A percentile compares a stretch with the other conserved stretches of the same genome.
These are phyloP conservation scores for Albifimbria verrucaria DNA, from an alignment of 2,329 filamentous ascomycete species.

Conservation along the genomic window DNA sequence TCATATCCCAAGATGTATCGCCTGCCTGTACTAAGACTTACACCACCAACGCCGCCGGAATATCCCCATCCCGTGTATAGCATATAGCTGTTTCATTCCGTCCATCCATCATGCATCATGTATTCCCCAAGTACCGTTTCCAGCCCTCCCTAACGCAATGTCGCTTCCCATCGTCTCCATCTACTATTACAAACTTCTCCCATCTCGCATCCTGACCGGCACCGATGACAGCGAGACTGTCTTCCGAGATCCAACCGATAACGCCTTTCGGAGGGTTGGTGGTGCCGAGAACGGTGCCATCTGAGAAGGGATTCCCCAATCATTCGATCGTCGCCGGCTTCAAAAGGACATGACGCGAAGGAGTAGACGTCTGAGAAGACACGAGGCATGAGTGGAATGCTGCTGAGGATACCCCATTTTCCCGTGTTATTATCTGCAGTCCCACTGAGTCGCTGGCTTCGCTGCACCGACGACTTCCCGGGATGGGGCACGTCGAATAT, in stretches of 20 bases:
- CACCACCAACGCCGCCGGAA: slow-evolving; percentile 16
- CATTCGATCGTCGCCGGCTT: slow-evolving; percentile 71
- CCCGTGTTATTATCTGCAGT: slow-evolving; percentile 46
- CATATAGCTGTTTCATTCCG: neutral
- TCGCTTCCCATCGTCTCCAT: slow-evolving; percentile 64
- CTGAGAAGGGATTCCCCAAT: slow-evolving; percentile 41
- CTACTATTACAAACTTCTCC: slow-evolving; percentile 79
- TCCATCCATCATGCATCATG: slow-evolving; percentile 16
- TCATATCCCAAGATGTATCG: slow-evolving; percentile 9
- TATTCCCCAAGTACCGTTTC: slow-evolving; percentile 68
- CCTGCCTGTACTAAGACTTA: slow-evolving; percentile 2
- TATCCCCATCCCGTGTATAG: slow-evolving; percentile 2
- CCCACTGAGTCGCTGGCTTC: slow-evolving; percentile 24
- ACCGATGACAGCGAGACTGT: slow-evolving; percentile 71
- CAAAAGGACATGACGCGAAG: slow-evolving; percentile 75
- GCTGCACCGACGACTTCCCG: slow-evolving; percentile 33
- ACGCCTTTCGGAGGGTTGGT: slow-evolving; percentile 72
- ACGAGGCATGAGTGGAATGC: slow-evolving; percentile 78
- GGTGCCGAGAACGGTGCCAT: slow-evolving; percentile 45
- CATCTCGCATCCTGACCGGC: slow-evolving; percentile 78
- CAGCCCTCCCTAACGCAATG: slow-evolving; percentile 71
- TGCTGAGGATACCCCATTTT: slow-evolving; percentile 84
- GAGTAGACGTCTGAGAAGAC: slow-evolving; percentile 90
- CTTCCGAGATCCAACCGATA: slow-evolving; percentile 78
- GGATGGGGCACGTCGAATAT: slow-evolving; percentile 79